Evolutionary conservation across 192 early-diverging fungal genomes (phyloP), one percentile per base, ranked within the genome.

Genomic region (Coemansia sp.): DNA sequence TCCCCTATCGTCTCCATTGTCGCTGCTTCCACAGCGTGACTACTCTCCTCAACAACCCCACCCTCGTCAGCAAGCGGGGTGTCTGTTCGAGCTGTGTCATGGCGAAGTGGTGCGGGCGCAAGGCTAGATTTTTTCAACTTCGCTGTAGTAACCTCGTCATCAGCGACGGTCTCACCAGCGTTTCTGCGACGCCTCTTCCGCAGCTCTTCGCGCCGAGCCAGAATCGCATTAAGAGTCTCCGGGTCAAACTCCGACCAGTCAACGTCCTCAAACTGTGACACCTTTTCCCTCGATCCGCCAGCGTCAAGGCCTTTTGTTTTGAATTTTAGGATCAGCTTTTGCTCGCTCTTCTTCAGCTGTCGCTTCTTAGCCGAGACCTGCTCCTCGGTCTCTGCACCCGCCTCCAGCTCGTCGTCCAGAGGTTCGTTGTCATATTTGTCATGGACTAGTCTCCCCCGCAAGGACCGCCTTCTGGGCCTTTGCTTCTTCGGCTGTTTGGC

Each of bases 1-100:
- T 85, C 85, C 66, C 77, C 85, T 46, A 85, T 85, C 40, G 84
- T 82, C 60, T 61, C 81, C 77, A 85, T 86, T 42, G 62, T 63
- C 34, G 60, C 61, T 36, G 63, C 31, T 36, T 31, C 58, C 65
- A 45, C n/a, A 42, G 20, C 24, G 38, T n/a, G 26, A 2, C 51
- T 31, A 2, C 13, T 13, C 2, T 58, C 57, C 7, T 33, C 51
- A 53, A 13, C 24, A 26, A 53, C 9, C 21, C 16, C 50, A 13
- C 50, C 10, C 24, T 31, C 50, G 7, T 26, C 24, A 16, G 51
- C 16, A 35, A 39, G 63, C 31, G 57, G 0, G 16, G 35, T 10
- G n/a, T 7, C 53, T 23, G 3, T 53, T 2, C 37, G 20, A 3
- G 26, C 39, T 45, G 39, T 31, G 42, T n/a, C 42, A 13, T 37